Percentiles rank a stretch among this genome's conserved stretches.
phyloP scores from a whole-genome alignment of 1,284 basidiomycete genomes.

The Moniliophthora roreri region DNA sequence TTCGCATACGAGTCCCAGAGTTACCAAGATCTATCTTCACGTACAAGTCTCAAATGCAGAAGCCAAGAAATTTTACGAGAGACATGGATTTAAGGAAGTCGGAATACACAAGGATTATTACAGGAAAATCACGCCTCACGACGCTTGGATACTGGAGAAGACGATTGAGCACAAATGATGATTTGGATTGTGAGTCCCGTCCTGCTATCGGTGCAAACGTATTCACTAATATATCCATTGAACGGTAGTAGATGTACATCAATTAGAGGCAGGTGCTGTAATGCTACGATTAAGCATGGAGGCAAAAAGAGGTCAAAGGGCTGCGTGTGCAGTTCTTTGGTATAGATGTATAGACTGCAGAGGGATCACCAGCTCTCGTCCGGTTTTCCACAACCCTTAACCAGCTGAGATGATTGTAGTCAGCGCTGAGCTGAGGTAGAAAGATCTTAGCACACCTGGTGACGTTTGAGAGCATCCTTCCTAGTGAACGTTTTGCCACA shows the following conservation, averaged over 20 bases:
- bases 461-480: conserved; percentile 79
- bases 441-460: conserved; percentile 60
- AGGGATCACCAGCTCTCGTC: conserved; percentile 48
- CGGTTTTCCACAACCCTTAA: conserved; percentile 73
- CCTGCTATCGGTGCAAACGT: background rate
- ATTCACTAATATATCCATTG: background rate
- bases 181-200: conserved; percentile 9
- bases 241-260: background rate
- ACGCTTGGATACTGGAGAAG: conserved; percentile 79
- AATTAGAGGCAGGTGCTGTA: background rate
- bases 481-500: conserved; percentile 83
- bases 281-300: background rate
- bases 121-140: conserved; percentile 76
- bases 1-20: conserved; percentile 54
- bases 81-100: conserved; percentile 70
- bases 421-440: conserved; percentile 12
- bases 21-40: conserved; percentile 72
- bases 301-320: background rate
- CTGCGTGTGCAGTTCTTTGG: background rate
- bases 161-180: conserved; percentile 26
- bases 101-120: conserved; percentile 72
- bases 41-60: conserved; percentile 73
- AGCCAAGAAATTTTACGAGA: conserved; percentile 77
- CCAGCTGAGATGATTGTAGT: conserved; percentile 48
- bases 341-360: background rate